Evolutionary conservation across 1,284 basidiomycete species (phyloP).

Genomic region (Wolfiporia cocos): DNA sequence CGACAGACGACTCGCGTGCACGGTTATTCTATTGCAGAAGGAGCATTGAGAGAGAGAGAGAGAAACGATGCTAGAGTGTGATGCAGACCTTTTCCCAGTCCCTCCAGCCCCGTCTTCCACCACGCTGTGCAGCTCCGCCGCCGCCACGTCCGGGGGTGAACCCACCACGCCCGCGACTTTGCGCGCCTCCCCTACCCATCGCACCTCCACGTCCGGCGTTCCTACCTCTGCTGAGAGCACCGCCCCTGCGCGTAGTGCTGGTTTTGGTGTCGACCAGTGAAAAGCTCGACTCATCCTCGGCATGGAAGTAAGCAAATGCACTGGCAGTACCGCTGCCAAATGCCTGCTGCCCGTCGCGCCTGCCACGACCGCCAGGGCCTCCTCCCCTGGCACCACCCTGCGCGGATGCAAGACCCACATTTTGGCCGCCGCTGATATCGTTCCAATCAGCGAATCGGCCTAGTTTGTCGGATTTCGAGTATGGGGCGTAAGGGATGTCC

Average conservation of each 20-base stretch:
- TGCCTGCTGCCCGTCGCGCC: slow-evolving; percentile 62
- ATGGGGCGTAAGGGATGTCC: slow-evolving; percentile 94
- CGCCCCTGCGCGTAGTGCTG: slow-evolving; percentile 56
- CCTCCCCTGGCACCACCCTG: slow-evolving; percentile 43
- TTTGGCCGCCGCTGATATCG: slow-evolving; percentile 62
- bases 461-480: slow-evolving; percentile 97
- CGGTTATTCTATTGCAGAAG: slow-evolving; percentile 65
- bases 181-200: slow-evolving; percentile 40
- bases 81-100: slow-evolving; percentile 87
- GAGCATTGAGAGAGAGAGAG: neutral
- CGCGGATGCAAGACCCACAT: slow-evolving; percentile 42
- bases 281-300: slow-evolving; percentile 97
- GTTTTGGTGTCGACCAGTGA: slow-evolving; percentile 91
- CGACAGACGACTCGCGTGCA: slow-evolving; percentile 90
- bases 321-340: slow-evolving; percentile 82
- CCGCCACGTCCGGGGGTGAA: slow-evolving; percentile 30
- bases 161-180: slow-evolving; percentile 44
- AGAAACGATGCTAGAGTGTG: neutral
- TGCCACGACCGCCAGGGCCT: slow-evolving; percentile 41
- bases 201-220: slow-evolving; percentile 38
- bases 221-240: slow-evolving; percentile 56
- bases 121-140: slow-evolving; percentile 40
- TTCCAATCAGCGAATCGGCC: slow-evolving; percentile 99
- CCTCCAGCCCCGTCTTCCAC: slow-evolving; percentile 80
- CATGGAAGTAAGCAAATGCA: slow-evolving; percentile 98